These are phyloP conservation scores for rapeseed (Brassica napus) DNA, from an alignment of 345 rosid genomes.

Conservation along the genomic window DNA sequence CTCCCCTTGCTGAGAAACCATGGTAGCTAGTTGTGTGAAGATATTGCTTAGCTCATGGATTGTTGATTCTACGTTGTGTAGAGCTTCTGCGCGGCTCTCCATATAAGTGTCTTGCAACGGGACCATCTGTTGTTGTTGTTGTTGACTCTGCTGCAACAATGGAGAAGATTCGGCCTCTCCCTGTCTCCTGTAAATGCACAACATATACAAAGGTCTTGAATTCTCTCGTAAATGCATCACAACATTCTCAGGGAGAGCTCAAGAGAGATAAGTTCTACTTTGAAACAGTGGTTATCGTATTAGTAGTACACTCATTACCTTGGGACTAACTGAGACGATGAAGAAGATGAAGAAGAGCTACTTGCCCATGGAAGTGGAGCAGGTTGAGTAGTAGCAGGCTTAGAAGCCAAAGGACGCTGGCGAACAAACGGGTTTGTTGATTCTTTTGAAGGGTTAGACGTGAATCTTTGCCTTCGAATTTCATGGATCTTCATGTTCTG, in stretches of 20 bases:
- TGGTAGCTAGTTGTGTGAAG: conserved; percentile 77
- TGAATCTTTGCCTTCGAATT: conserved; percentile 74
- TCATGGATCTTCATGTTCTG: conserved; percentile 85
- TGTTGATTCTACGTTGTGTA: conserved; percentile 81
- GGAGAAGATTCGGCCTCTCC: conserved; percentile 62
- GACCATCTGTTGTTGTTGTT: conserved; percentile 52
- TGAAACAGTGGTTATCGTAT: background rate
- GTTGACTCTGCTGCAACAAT: conserved; percentile 49
- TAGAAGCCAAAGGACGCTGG: conserved; percentile 73
- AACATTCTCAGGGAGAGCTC: conserved; percentile 1
- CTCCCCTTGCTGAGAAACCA: conserved; percentile 93
- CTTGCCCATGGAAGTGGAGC: conserved; percentile 72
- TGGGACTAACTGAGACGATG: conserved; percentile 45
- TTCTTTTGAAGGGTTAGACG: conserved; percentile 68
- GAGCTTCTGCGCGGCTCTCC: conserved; percentile 85
- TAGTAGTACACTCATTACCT: conserved; percentile 27
- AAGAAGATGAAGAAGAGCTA: conserved; percentile 51
- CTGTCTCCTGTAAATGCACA: conserved; percentile 49
- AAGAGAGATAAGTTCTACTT: conserved; percentile 8
- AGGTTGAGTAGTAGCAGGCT: conserved; percentile 53
- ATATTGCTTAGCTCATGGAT: conserved; percentile 76
- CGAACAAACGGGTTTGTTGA: conserved; percentile 72
- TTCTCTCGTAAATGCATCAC: background rate
- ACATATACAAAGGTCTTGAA: background rate
- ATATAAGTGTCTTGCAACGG: conserved; percentile 78